Base-by-base conservation (phyloP, 306 rosid species). In the Canavalia gladiata region DNA sequence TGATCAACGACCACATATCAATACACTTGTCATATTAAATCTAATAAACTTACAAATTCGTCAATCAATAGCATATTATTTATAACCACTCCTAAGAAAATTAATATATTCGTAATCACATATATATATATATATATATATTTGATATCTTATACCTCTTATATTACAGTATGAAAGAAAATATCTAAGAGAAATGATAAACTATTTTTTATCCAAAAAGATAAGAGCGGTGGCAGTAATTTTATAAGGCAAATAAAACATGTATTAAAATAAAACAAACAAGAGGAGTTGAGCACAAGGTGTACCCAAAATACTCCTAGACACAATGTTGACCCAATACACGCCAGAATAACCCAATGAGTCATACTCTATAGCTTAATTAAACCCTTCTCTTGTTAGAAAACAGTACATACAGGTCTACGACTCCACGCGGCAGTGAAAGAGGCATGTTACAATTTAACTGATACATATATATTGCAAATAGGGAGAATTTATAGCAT, bases 1-100 rank as follows among this genome's bases (percentile, higher is more conserved):
- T 18, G 25, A 18, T 18, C 59, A 49, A 13, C 60, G 30, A 51
- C 57, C 29, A 6, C 51, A 28, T 33, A 47, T 28, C 57, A 69
- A 69, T 50, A 8, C 47, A 71, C 62, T 68, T 70, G 59, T 3
- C 9, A 30, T 49, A 28, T 45, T 46, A 47, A 68, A 7, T 68
- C 46, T 47, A 18, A 46, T 47, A 6, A 6, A 28, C 10, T 12
- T 13, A 10, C 28, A 66, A 18, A 9, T 29, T 45, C 33, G 52
- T 66, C 34, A 65, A 39, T 41, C 30, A 41, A 13, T n/a, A 39
- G 11, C 50, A 65, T 8, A 33, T 34, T 12, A 33, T 34, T 4
- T 34, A 62, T 4, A 34, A 9, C 1, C 45, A 62, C 18, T 33
- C 41, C 4, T 33, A 62, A 31, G 28, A 62, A 34, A 34, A 62